Evolutionary conservation across 2,329 filamentous ascomycete species (phyloP).

Genomic region (Coccinonectria pachysandricola): DNA sequence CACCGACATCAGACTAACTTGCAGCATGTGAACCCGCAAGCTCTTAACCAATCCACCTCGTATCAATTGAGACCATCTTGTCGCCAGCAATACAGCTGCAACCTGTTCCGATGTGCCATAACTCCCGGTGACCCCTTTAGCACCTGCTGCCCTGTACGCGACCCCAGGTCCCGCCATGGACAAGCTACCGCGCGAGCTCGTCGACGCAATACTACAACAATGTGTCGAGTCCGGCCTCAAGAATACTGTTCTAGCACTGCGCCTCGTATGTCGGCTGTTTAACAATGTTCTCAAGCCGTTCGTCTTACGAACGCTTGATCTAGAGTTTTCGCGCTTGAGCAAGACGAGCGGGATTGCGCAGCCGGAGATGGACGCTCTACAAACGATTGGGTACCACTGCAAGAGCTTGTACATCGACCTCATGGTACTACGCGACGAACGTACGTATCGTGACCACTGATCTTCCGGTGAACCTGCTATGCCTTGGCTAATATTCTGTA

Average conservation of each 20-base stretch:
- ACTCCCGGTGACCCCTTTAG: constrained; percentile 5
- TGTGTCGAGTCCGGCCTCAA: constrained; percentile 32
- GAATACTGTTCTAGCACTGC: constrained; percentile 33
- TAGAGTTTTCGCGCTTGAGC: constrained; percentile 40
- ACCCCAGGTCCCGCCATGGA: constrained; percentile 26
- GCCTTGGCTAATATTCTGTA: constrained; percentile 7
- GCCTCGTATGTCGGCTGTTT: constrained; percentile 40
- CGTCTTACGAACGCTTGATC: constrained; percentile 35
- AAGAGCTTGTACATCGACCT: constrained; percentile 40
- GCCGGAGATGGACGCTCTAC: constrained; percentile 30
- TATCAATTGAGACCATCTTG: too few relatives aligned
- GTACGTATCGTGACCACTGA: constrained; percentile 24
- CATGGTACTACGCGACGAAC: constrained; percentile 41
- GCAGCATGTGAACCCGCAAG: too few relatives aligned
- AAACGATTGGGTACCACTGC: constrained; percentile 36
- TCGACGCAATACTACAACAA: constrained; percentile 35
- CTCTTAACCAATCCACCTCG: constrained; percentile 3
- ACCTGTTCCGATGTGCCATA: constrained; percentile 9
- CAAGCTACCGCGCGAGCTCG: constrained; percentile 36
- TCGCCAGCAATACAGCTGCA: too few relatives aligned
- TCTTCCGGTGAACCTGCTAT: constrained; percentile 1
- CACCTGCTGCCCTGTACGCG: constrained; percentile 2
- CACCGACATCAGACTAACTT: too few relatives aligned
- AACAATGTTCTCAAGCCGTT: constrained; percentile 35
- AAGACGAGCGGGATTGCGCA: constrained; percentile 22